phyloP scores from a whole-genome alignment of 2,329 filamentous ascomycete species.

The Nemania serpens region DNA sequence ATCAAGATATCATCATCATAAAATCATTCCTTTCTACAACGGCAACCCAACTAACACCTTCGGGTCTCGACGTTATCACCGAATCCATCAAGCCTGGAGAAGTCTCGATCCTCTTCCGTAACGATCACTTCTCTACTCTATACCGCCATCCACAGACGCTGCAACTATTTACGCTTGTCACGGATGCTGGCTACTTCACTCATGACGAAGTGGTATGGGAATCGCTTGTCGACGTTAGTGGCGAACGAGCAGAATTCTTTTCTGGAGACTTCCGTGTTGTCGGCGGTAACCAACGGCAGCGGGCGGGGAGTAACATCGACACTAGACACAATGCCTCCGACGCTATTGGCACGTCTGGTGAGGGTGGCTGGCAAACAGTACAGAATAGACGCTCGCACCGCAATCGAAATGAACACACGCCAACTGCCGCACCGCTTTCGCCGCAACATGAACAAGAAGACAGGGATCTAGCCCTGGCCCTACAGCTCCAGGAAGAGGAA shows the following conservation, averaged over 20 bases:
- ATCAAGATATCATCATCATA: conserved; percentile 83
- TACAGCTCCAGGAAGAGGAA: conserved; percentile 95
- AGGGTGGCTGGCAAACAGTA: conserved; percentile 61
- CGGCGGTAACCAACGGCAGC: conserved; percentile 55
- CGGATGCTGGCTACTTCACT: conserved; percentile 85
- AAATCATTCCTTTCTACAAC: conserved; percentile 80
- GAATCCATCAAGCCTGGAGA: conserved; percentile 74
- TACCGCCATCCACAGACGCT: conserved; percentile 83
- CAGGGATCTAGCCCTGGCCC: conserved; percentile 81
- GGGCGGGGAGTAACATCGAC: conserved; percentile 20
- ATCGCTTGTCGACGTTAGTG: conserved; percentile 84
- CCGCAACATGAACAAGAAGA: conserved; percentile 72
- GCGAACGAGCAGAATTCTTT: conserved; percentile 80
- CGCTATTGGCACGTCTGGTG: conserved; percentile 33
- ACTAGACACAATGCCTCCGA: conserved; percentile 29
- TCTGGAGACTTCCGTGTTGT: conserved; percentile 89
- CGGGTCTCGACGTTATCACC: conserved; percentile 76
- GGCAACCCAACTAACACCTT: conserved; percentile 84
- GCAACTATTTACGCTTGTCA: conserved; percentile 82
- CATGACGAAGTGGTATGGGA: conserved; percentile 97
- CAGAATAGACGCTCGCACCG: conserved; percentile 44
- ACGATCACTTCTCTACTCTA: conserved; percentile 94
- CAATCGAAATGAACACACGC: conserved; percentile 26
- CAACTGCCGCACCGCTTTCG: conserved; percentile 41
- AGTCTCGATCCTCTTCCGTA: conserved; percentile 90